These are phyloP conservation scores for Silybum marianum DNA, from an alignment of 129 eudicot species.

Conservation along the genomic window DNA sequence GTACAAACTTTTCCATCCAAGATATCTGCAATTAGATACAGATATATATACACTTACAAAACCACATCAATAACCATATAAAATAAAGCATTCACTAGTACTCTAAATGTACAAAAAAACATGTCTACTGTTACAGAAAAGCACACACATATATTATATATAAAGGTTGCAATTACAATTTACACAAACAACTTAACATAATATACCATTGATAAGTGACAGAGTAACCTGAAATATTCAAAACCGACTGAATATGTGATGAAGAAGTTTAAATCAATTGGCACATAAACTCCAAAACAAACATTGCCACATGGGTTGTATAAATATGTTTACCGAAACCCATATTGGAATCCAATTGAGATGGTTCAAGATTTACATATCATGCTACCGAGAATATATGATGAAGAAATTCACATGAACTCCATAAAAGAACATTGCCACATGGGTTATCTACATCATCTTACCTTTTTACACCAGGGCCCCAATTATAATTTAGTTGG, in stretches of 20 bases:
- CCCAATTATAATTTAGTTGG: not conserved
- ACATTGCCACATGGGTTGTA: conserved; percentile 7
- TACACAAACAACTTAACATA: conserved; percentile 12
- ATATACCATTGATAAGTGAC: not conserved
- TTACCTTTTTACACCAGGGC: not conserved
- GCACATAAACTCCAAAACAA: not conserved
- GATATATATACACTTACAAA: not conserved
- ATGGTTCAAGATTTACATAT: not conserved
- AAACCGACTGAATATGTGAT: not conserved
- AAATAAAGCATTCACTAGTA: not conserved
- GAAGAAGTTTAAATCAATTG: not conserved
- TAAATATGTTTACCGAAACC: not conserved
- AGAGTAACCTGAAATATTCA: conserved; percentile 5
- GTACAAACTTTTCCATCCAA: conserved; percentile 99
- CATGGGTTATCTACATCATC: not conserved
- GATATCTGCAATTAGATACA: conserved; percentile 71
- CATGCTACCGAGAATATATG: not conserved
- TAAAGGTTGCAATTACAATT: not conserved
- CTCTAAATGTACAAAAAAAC: not conserved
- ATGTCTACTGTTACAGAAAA: not conserved
- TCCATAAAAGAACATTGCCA: conserved; percentile 2
- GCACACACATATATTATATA: not conserved
- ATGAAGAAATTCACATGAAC: conserved; percentile 5
- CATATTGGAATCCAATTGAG: not conserved
- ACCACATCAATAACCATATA: not conserved